phyloP scores from a whole-genome alignment of 179 eudicot genomes.

The Silene vulgaris region DNA sequence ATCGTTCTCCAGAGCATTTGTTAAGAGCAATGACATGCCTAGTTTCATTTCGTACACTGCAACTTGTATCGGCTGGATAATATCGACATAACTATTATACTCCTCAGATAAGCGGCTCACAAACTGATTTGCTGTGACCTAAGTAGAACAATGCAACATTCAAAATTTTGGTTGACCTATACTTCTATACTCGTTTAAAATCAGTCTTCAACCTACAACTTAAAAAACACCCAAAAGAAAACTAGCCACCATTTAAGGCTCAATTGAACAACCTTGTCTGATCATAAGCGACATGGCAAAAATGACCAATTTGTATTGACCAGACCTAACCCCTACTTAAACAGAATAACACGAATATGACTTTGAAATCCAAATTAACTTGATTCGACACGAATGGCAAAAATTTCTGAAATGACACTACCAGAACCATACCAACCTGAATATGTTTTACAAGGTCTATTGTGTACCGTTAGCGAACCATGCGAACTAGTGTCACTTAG shows the following conservation, averaged over 20 bases:
- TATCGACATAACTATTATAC: slow-evolving; percentile 56
- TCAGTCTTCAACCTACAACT: neutral
- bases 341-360: too few relatives aligned
- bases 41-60: slow-evolving; percentile 89
- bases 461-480: neutral
- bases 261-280: neutral
- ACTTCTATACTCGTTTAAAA: neutral
- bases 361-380: too few relatives aligned
- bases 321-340: too few relatives aligned
- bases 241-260: neutral
- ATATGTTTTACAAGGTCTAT: too few relatives aligned
- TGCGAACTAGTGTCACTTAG: neutral
- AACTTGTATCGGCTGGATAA: slow-evolving; percentile 81
- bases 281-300: neutral
- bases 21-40: slow-evolving; percentile 62
- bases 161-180: neutral
- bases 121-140: slow-evolving; percentile 68
- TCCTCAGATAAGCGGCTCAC: slow-evolving; percentile 64
- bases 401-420: too few relatives aligned
- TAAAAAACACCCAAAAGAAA: neutral
- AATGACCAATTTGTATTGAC: too few relatives aligned
- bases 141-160: slow-evolving; percentile 24
- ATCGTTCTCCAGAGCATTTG: slow-evolving; percentile 43
- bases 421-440: too few relatives aligned
- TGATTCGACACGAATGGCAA: too few relatives aligned